A percentile compares a stretch with the other conserved stretches of the same genome.
phyloP scores from a whole-genome alignment of 768 basidiomycete species.

The Aureoboletus auriporus region DNA sequence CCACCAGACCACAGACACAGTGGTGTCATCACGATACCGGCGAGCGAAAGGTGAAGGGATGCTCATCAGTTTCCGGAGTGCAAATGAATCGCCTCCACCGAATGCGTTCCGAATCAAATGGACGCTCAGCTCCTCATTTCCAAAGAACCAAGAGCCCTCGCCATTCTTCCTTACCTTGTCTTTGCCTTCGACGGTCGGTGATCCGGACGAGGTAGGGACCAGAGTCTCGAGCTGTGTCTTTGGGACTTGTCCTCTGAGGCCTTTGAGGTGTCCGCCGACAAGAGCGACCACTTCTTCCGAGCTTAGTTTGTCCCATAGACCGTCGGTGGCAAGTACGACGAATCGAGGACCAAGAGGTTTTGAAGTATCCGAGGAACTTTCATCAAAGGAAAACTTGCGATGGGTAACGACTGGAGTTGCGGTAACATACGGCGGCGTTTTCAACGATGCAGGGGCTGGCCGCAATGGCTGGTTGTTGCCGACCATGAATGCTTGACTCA shows the following conservation, averaged over 20 bases:
- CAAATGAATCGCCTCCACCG: conserved; percentile 67
- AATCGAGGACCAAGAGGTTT: conserved; percentile 47
- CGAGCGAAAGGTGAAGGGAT: conserved; percentile 80
- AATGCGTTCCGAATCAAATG: conserved; percentile 92
- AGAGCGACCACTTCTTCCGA: conserved; percentile 86
- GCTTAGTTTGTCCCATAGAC: conserved; percentile 70
- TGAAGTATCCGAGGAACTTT: conserved; percentile 19
- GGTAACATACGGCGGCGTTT: conserved; percentile 92
- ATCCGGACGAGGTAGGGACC: conserved; percentile 52
- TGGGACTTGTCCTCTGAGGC: conserved; percentile 60
- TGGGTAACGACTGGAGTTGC: conserved; percentile 81
- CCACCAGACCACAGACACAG: conserved; percentile 85
- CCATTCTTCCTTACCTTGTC: conserved; percentile 34
- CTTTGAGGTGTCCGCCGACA: conserved; percentile 76
- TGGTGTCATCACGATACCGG: conserved; percentile 79
- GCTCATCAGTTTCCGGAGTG: conserved; percentile 62
- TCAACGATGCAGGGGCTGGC: conserved; percentile 56
- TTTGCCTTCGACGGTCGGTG: conserved; percentile 61
- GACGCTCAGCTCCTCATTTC: conserved; percentile 71
- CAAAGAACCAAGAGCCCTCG: conserved; percentile 69
- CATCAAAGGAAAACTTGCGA: conserved; percentile 56
- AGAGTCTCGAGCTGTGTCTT: conserved; percentile 53
- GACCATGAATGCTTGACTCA: conserved; percentile 64
- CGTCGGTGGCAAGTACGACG: conserved; percentile 87
- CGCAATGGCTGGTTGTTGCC: conserved; percentile 61